phyloP scores from a whole-genome alignment of 2,329 filamentous ascomycete species.

The Colletotrichum tofieldiae region DNA sequence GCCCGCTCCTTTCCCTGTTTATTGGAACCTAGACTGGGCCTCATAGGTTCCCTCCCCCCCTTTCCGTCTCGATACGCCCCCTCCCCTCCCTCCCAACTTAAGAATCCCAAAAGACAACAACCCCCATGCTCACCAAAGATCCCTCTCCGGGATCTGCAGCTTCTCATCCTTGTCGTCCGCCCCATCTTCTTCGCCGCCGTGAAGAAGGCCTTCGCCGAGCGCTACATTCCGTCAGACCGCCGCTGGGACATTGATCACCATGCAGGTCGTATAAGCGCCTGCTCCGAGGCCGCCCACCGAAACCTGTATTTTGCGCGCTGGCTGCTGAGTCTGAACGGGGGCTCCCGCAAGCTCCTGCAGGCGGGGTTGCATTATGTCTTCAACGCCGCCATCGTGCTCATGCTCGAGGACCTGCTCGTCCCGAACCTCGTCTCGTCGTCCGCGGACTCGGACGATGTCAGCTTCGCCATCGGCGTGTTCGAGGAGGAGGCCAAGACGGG shows the following conservation, averaged over 20 bases:
- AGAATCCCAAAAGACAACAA: conserved; percentile 10
- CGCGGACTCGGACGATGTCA: conserved; percentile 52
- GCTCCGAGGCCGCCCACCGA: conserved; percentile 60
- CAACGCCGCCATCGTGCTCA: conserved; percentile 65
- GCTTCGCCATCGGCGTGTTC: conserved; percentile 60
- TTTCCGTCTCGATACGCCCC: neutral
- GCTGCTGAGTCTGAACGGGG: conserved; percentile 53
- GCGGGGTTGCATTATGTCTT: conserved; percentile 65
- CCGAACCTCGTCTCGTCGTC: conserved; percentile 47
- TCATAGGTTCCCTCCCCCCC: neutral
- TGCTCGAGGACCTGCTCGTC: conserved; percentile 61
- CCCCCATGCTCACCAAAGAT: neutral
- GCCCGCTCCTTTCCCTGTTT: conserved; percentile 49
- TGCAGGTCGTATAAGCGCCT: conserved; percentile 54
- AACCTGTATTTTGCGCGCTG: conserved; percentile 63
- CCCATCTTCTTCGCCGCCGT: conserved; percentile 65
- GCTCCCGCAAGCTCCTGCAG: conserved; percentile 58
- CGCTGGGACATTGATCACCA: conserved; percentile 49
- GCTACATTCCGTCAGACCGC: conserved; percentile 50
- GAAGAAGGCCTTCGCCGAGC: conserved; percentile 62
- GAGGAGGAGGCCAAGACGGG: conserved; percentile 56
- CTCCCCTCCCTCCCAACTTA: neutral
- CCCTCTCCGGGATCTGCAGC: conserved; percentile 50
- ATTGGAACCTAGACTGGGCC: neutral
- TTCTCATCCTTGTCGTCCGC: conserved; percentile 64